These are phyloP conservation scores for Trichophyton mentagrophytes DNA, from an alignment of 2,329 filamentous ascomycete species.

Conservation along the genomic window DNA sequence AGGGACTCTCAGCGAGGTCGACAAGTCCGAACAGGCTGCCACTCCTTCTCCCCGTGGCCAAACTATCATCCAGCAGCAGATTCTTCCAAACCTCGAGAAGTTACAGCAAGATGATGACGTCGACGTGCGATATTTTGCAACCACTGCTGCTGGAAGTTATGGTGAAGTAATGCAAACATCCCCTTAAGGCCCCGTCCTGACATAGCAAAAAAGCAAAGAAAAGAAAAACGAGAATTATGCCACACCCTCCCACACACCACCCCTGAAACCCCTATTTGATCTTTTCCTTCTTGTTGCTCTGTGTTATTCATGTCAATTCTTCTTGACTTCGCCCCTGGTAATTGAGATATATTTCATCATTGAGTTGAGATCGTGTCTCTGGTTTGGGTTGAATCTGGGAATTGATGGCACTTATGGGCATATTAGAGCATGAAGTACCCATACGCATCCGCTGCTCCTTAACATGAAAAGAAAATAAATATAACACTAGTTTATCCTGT, in stretches of 20 bases:
- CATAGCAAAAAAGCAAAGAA: constrained; percentile 19
- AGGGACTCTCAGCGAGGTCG: constrained; percentile 71
- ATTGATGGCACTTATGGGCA: neutral
- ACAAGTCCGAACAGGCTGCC: constrained; percentile 53
- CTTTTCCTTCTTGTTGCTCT: neutral
- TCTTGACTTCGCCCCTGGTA: neutral
- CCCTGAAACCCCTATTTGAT: neutral
- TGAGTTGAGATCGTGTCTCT: neutral
- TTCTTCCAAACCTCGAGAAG: constrained; percentile 84
- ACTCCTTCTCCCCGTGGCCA: constrained; percentile 56
- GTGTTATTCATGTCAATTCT: neutral
- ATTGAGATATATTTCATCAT: neutral
- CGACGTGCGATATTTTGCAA: constrained; percentile 95
- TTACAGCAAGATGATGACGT: constrained; percentile 95
- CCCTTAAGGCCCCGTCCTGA: constrained; percentile 18
- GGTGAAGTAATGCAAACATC: constrained; percentile 45
- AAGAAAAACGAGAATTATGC: neutral
- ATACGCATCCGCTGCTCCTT: neutral
- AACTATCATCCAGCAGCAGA: constrained; percentile 71
- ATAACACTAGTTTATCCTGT: neutral
- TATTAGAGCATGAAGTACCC: constrained; percentile 1
- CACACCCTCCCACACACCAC: neutral
- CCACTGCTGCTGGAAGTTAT: constrained; percentile 57
- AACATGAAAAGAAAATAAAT: neutral
- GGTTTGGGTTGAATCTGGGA: neutral